These are phyloP conservation scores for Euphorbia peplus DNA, from an alignment of 345 rosid genomes.

Conservation along the genomic window DNA sequence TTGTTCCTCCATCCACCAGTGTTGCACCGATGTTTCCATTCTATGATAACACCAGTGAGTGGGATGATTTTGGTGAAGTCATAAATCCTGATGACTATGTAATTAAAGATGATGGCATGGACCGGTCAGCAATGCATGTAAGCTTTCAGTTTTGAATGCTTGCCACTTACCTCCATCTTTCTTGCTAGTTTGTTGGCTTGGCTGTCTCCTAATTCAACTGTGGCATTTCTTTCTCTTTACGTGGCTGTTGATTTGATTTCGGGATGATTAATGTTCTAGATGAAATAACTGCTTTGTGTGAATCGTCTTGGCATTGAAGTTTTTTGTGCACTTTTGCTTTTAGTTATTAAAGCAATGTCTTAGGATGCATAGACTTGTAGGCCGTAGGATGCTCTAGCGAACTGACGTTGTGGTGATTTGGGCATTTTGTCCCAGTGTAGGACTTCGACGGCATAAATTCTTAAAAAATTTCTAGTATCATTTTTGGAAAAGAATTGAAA, in stretches of 20 bases:
- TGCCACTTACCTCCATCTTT: constrained; percentile 14
- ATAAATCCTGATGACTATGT: constrained; percentile 95
- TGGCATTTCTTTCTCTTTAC: constrained; percentile 3
- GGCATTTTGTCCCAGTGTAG: neutral
- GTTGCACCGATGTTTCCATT: constrained; percentile 94
- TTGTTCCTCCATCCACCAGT: constrained; percentile 75
- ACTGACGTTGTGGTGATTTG: neutral
- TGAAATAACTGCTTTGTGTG: neutral
- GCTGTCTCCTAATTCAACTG: too few species aligned
- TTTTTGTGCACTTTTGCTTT: neutral
- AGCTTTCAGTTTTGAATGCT: constrained; percentile 18
- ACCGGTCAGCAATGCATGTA: constrained; percentile 66
- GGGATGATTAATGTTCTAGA: neutral
- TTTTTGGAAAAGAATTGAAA: neutral
- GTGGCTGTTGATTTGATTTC: neutral
- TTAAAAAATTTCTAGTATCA: neutral
- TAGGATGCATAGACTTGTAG: neutral
- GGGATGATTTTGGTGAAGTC: constrained; percentile 99
- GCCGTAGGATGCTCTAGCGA: neutral
- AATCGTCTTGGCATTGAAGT: neutral
- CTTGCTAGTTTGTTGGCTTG: neutral
- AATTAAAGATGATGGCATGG: constrained; percentile 82
- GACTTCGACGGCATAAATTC: neutral
- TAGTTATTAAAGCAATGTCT: neutral
- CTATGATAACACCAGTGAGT: constrained; percentile 70